Base-by-base conservation (phyloP, 2,329 filamentous ascomycete species). In the Neonectria sp. region DNA sequence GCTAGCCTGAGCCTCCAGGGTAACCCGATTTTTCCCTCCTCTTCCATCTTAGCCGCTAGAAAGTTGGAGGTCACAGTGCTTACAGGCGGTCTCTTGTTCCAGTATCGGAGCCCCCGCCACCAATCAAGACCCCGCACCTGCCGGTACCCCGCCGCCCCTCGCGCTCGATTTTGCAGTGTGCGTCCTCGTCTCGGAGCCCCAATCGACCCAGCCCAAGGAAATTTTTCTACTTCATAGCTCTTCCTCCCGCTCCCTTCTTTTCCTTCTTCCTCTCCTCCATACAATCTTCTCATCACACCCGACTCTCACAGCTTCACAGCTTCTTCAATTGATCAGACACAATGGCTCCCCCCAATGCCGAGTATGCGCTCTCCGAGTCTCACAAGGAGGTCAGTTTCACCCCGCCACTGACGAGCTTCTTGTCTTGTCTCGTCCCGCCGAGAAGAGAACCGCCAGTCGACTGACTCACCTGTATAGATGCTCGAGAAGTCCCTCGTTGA, bases 401-500 rank as follows among this genome's bases (percentile, higher is more conserved):
- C 68, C 68, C 65, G 31, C 72, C 67, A 71, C 78, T 76, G 72
- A 73, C 27, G 13, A 60, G 57, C 33, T 12, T n/a, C 25, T 29
- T 15, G 21, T 7, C 11, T 45, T 27, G 25, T 55, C 43, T 24
- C 31, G 29, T 55, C 40, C 8, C 27, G 6, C 6, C 46, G 21
- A 37, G 21, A 53, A 17, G 40, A 55, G 40, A 45, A 2, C 11
- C 12, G n/a, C 33, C 48, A 65, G 58, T 64, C 29, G 24, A 55
- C 61, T 76, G 63, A 69, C 67, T 68, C 62, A 73, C 55, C 8
- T 55, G 33, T 70, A 46, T 64, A 97, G 95, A 91, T 98, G 90
- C 94, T 99, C 87, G 93, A 98, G 90, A 96, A 94, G 88, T 93
- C 94, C 82, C 91, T 99, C 78, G 86, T 95, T 78, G 94, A 97